A percentile compares a stretch with the other conserved stretches of the same genome.
Conservation (phyloP, 306 rosid genomes). For the Ceratonia siliqua region DNA sequence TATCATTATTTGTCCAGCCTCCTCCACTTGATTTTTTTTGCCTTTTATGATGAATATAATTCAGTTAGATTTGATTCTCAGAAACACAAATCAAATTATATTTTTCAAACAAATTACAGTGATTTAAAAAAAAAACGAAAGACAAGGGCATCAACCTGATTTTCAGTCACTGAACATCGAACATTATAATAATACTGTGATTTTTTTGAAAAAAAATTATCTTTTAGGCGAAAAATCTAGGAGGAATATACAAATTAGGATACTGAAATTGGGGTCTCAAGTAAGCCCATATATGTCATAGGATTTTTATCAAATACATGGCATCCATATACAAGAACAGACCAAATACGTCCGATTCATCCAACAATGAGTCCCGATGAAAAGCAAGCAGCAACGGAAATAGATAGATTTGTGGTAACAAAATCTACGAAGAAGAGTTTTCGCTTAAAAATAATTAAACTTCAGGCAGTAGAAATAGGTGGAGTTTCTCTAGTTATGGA, state of each 20-base stretch:
- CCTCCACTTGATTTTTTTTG: not conserved
- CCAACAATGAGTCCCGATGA: not conserved
- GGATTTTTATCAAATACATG: constrained; percentile 52
- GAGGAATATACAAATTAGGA: not conserved
- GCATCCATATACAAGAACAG: constrained; percentile 23
- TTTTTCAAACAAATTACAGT: not conserved
- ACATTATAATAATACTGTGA: not conserved
- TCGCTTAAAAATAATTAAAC: not conserved
- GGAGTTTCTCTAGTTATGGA: not conserved
- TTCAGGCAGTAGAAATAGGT: not conserved
- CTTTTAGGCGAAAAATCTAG: not conserved
- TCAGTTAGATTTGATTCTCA: not conserved
- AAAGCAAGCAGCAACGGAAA: not conserved
- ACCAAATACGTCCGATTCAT: not conserved
- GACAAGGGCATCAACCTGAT: not conserved
- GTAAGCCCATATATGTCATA: not conserved
- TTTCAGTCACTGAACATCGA: not conserved
- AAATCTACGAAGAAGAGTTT: not conserved
- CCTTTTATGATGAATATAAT: not conserved
- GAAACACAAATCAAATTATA: not conserved
- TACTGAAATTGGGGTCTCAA: not conserved
- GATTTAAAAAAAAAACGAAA: not conserved
- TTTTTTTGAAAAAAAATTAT: not conserved
- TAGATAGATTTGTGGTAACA: not conserved
- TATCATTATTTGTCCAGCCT: not conserved